Conservation (phyloP, 176 grass and related monocot species). For the Hsuehochloa calcarea region DNA sequence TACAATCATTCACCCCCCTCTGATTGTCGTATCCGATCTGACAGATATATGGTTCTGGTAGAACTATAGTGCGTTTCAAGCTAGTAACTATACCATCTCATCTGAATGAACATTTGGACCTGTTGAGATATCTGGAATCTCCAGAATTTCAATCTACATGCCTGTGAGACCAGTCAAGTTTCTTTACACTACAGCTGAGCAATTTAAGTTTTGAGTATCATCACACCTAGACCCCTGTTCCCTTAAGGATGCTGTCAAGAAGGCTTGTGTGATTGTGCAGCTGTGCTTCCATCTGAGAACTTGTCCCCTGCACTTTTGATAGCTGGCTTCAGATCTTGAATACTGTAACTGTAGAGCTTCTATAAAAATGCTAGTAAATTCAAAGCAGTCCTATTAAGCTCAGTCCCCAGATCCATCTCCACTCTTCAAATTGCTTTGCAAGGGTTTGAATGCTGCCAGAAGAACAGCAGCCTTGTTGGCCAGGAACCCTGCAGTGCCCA, state of each 20-base stretch:
- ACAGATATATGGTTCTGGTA: not conserved
- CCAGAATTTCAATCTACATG: not conserved
- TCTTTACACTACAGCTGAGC: not conserved
- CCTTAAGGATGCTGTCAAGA: not conserved
- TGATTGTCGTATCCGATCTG: too few species aligned
- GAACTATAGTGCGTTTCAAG: not conserved
- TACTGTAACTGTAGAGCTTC: not conserved
- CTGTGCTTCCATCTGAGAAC: not conserved
- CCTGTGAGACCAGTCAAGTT: not conserved
- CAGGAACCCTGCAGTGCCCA: slow-evolving; percentile 64
- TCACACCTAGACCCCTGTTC: not conserved
- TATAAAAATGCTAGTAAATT: not conserved
- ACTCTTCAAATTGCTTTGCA: slow-evolving; percentile 54
- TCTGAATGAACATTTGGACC: not conserved
- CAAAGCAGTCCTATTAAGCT: not conserved
- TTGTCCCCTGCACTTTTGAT: not conserved
- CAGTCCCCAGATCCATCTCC: slow-evolving; percentile 14
- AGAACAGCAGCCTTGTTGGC: slow-evolving; percentile 64
- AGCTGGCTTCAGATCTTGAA: not conserved
- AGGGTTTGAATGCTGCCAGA: slow-evolving; percentile 78
- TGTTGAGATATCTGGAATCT: not conserved
- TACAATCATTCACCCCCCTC: too few species aligned
- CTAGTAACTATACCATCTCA: not conserved
- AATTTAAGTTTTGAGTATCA: not conserved
- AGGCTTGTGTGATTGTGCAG: not conserved